These are phyloP conservation scores for Tuber magnatum DNA, from an alignment of 495 filamentous ascomycete genomes.

Conservation along the genomic window DNA sequence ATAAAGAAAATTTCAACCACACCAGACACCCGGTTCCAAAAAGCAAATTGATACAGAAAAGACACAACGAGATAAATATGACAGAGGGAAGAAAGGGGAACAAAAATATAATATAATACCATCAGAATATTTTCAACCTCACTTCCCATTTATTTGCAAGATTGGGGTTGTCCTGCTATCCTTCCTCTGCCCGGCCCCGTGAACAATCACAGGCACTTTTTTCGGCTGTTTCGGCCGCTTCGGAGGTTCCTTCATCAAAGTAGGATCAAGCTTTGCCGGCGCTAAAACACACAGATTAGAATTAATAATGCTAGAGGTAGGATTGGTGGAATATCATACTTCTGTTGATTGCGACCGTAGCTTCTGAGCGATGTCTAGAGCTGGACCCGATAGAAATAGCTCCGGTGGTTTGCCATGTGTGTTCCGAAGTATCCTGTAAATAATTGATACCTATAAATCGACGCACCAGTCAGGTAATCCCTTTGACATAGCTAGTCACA, in stretches of 20 bases:
- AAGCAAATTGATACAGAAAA: slow-evolving; percentile 21
- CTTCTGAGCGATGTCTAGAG: slow-evolving; percentile 66
- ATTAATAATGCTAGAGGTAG: slow-evolving; percentile 6
- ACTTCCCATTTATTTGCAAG: slow-evolving; percentile 38
- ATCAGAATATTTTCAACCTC: slow-evolving; percentile 26
- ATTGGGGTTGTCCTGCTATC: slow-evolving; percentile 25
- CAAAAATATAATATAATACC: slow-evolving; percentile 20
- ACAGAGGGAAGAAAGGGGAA: slow-evolving; percentile 24
- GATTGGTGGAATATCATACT: slow-evolving; percentile 45
- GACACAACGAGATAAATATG: slow-evolving; percentile 16
- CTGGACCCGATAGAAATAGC: slow-evolving; percentile 58
- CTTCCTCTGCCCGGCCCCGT: slow-evolving; percentile 29
- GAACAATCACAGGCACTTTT: slow-evolving; percentile 28
- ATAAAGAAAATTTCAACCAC: slow-evolving; percentile 17
- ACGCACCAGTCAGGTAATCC: slow-evolving; percentile 36
- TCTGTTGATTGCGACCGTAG: slow-evolving; percentile 52
- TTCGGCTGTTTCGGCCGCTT: slow-evolving; percentile 45
- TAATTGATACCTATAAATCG: slow-evolving; percentile 56
- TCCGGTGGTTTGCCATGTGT: slow-evolving; percentile 81
- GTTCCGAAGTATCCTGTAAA: slow-evolving; percentile 76
- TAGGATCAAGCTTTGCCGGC: slow-evolving; percentile 75
- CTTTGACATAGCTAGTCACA: slow-evolving; percentile 38
- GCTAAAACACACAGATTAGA: slow-evolving; percentile 50
- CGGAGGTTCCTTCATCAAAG: slow-evolving; percentile 69
- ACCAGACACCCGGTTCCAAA: slow-evolving; percentile 38